phyloP scores from a whole-genome alignment of 768 basidiomycete species.

The Tulasnella sp. region DNA sequence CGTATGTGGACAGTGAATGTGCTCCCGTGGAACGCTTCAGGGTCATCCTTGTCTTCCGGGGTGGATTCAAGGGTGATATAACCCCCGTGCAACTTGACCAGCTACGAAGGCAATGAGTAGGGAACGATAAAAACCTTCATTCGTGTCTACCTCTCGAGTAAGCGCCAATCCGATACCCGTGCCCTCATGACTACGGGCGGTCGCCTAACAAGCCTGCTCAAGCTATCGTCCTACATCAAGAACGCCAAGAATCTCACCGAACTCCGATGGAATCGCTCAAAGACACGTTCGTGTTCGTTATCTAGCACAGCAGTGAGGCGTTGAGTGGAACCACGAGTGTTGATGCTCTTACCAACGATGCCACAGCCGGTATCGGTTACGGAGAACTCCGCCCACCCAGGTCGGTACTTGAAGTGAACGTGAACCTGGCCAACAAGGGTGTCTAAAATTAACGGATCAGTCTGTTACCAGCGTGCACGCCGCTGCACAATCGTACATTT shows the following conservation, averaged over 20 bases:
- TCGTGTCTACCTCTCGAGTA: slow-evolving; percentile 39
- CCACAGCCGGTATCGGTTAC: slow-evolving; percentile 49
- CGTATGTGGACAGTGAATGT: slow-evolving; percentile 45
- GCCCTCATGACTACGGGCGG: slow-evolving; percentile 45
- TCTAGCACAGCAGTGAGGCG: background rate
- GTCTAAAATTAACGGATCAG: slow-evolving; percentile 43
- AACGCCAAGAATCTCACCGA: slow-evolving; percentile 31
- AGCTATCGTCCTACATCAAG: slow-evolving; percentile 6
- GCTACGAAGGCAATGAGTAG: background rate
- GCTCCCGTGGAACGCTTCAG: slow-evolving; percentile 44
- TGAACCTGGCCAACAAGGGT: slow-evolving; percentile 44
- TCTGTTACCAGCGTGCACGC: slow-evolving; percentile 38
- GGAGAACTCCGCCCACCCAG: slow-evolving; percentile 42
- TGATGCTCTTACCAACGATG: slow-evolving; percentile 42
- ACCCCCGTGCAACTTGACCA: slow-evolving; percentile 48
- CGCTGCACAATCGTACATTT: slow-evolving; percentile 40
- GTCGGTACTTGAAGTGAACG: slow-evolving; percentile 42
- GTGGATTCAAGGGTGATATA: slow-evolving; percentile 43
- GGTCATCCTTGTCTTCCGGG: slow-evolving; percentile 40
- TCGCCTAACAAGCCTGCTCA: slow-evolving; percentile 37
- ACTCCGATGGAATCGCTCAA: slow-evolving; percentile 49
- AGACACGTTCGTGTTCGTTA: slow-evolving; percentile 42
- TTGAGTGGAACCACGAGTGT: background rate
- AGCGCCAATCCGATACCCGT: slow-evolving; percentile 48
- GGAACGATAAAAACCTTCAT: background rate